phyloP scores from a whole-genome alignment of 108 stramenopile genomes.

The Skeletonema costatum region DNA sequence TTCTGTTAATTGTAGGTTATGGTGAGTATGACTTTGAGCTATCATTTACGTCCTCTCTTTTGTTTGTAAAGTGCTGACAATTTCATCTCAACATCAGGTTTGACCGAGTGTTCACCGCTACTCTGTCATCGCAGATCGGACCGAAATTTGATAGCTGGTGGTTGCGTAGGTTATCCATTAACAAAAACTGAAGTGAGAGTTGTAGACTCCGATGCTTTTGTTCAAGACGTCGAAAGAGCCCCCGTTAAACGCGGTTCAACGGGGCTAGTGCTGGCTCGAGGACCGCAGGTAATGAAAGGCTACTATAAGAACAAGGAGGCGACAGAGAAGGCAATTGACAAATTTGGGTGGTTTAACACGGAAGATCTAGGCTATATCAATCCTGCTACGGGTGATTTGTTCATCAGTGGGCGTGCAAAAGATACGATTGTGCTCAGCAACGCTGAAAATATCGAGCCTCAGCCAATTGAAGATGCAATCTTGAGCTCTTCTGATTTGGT shows the following conservation, averaged over 20 bases:
- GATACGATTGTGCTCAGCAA: constrained; percentile 79
- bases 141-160: constrained; percentile 51
- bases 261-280: constrained; percentile 65
- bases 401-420: constrained; percentile 71
- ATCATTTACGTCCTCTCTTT: not conserved
- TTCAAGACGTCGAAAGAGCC: constrained; percentile 23
- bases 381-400: constrained; percentile 61
- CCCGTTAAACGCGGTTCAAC: constrained; percentile 36
- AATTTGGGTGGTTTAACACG: constrained; percentile 76
- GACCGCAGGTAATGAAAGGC: constrained; percentile 78
- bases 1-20: not conserved
- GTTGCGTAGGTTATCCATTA: constrained; percentile 59
- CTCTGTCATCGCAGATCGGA: constrained; percentile 47
- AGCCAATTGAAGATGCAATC: constrained; percentile 50
- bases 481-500: constrained; percentile 14
- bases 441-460: constrained; percentile 69
- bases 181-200: constrained; percentile 61
- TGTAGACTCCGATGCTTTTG: constrained; percentile 49
- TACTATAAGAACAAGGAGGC: constrained; percentile 81
- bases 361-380: constrained; percentile 73
- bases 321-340: constrained; percentile 69
- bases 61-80: not conserved
- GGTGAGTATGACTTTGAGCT: not conserved
- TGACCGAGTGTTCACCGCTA: constrained; percentile 46
- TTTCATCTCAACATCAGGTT: not conserved